Conservation (phyloP, 2,329 filamentous ascomycete species). For the Acephala macrosclerotiorum region DNA sequence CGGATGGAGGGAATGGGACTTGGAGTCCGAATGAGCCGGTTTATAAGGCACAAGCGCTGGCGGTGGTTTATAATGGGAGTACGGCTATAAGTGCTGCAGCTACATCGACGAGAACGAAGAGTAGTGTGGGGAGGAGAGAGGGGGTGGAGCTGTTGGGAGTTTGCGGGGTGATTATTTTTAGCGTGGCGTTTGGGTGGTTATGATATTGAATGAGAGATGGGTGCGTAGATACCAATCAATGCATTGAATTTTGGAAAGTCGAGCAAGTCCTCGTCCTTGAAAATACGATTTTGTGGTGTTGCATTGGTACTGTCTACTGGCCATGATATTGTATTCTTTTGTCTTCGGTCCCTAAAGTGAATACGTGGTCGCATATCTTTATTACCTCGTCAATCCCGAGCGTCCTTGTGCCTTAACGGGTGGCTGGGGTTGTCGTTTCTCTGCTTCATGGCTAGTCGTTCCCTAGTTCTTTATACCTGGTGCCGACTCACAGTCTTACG, state of each 20-base stretch:
- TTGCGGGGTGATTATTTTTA: neutral
- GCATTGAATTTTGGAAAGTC: neutral
- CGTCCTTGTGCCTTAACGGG: too few relatives aligned
- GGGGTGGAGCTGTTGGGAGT: neutral
- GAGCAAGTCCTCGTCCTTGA: neutral
- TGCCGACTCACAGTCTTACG: too few relatives aligned
- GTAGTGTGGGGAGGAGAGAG: neutral
- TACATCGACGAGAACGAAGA: neutral
- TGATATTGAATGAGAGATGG: neutral
- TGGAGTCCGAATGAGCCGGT: conserved; percentile 46
- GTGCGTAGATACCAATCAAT: conserved; percentile 3
- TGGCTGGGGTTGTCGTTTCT: too few relatives aligned
- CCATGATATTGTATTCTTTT: too few relatives aligned
- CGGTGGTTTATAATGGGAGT: conserved; percentile 8
- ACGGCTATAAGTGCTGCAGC: neutral
- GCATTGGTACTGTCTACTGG: too few relatives aligned
- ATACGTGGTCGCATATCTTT: too few relatives aligned
- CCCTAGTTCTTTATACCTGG: too few relatives aligned
- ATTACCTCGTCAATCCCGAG: too few relatives aligned
- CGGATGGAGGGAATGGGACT: conserved; percentile 48
- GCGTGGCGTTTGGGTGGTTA: conserved; percentile 5
- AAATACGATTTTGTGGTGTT: too few relatives aligned
- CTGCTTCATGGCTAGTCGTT: too few relatives aligned
- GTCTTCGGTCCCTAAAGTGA: too few relatives aligned
- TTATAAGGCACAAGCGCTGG: conserved; percentile 46